phyloP scores from a whole-genome alignment of 306 rosid genomes.

The Castanospermum australe region DNA sequence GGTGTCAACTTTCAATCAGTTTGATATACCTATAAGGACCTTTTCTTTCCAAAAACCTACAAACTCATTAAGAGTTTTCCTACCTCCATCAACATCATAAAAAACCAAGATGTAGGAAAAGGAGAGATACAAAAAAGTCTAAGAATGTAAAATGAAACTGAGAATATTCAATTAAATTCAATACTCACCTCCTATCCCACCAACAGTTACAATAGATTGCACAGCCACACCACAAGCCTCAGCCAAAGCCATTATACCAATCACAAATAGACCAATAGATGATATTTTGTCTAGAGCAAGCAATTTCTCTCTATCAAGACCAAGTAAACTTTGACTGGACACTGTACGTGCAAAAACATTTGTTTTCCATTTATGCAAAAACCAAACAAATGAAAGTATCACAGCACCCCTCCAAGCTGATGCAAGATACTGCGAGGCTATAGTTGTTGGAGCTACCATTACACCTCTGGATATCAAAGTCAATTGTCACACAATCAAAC shows the following conservation, averaged over 20 bases:
- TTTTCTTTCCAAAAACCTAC: background rate
- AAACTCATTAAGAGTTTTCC: background rate
- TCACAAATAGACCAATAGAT: conserved; percentile 74
- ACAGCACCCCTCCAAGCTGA: conserved; percentile 81
- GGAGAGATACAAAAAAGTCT: background rate
- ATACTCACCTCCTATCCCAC: conserved; percentile 87
- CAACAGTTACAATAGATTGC: conserved; percentile 85
- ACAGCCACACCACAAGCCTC: conserved; percentile 97
- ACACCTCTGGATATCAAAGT: conserved; percentile 65
- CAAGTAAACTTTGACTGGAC: conserved; percentile 36
- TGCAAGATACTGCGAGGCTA: conserved; percentile 65
- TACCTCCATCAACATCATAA: background rate
- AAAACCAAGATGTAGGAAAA: conserved; percentile 4
- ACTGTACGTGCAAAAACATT: conserved; percentile 57
- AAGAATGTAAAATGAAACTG: background rate
- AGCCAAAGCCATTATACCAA: conserved; percentile 87
- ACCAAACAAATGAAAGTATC: conserved; percentile 82
- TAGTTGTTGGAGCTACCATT: conserved; percentile 86
- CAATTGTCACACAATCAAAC: conserved; percentile 24
- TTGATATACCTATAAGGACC: background rate
- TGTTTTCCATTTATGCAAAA: conserved; percentile 84
- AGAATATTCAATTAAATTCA: conserved; percentile 10
- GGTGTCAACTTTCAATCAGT: conserved; percentile 1
- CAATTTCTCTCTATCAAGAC: conserved; percentile 71
- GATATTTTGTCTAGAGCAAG: conserved; percentile 73